Evolutionary conservation across 169 alveolate genomes (phyloP), one percentile per base, ranked within the genome.

Genomic region (Plasmodium vivax): DNA sequence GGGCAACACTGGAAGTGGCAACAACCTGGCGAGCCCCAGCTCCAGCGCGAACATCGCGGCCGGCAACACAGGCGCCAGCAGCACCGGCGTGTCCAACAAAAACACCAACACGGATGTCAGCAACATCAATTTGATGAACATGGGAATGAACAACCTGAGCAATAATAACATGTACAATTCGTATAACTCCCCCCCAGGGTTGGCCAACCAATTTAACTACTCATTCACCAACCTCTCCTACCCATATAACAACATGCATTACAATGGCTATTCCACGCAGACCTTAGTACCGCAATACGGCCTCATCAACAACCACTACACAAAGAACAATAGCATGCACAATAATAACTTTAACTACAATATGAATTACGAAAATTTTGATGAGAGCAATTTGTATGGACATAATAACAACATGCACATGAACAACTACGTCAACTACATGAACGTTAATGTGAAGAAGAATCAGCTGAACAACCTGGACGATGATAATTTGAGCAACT

Each of bases 111-210:
- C 92, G 2, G 94, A 90, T 36, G 81, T 54, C 0, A 90, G 81
- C 45, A 90, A 90, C 54, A 58, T 90, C 16, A 90, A 73, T 47
- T 43, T 90, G 81, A 81, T 90, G 16, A 82, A 71, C 9, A 62
- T 74, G 81, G 71, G 84, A 2, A 82, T 82, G 90, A 90, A 82
- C 77, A 90, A 90, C 83, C 36, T 82, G 19, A 90, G 71, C 51
- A 82, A 71, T 54, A 90, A 71, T 90, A 79, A 81, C 54, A 90
- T 90, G 79, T 90, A 90, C 75, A 90, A 23, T 80, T 80, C 91
- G 74, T 79, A 81, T 56, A 87, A 87, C 74, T 79, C 94, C 6
- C 94, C 94, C 27, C 94, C 94, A 79, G 94, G 94, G 0, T 81
- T 90, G 72, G 94, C 92, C 23, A 90, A 79, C 62, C 94, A 90